Conservation (phyloP, 2,329 filamentous ascomycete species). For the Sporothrix mexicana region DNA sequence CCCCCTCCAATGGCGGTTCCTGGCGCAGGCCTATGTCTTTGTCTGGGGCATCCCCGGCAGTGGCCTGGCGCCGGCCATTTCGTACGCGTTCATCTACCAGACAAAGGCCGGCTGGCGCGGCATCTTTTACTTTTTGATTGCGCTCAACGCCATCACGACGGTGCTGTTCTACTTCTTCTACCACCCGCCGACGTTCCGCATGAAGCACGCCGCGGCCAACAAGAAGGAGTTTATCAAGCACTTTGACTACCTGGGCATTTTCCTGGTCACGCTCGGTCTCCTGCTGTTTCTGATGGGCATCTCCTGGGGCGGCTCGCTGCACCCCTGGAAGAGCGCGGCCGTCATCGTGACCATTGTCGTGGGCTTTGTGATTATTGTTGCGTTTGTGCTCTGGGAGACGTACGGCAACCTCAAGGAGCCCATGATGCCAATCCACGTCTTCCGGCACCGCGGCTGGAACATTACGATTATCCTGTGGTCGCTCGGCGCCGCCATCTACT, state of each 20-base stretch:
- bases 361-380: constrained; percentile 8
- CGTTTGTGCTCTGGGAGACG: constrained; percentile 23
- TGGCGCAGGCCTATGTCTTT: constrained; percentile 45
- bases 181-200: constrained; percentile 44
- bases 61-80: constrained; percentile 42
- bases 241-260: constrained; percentile 45
- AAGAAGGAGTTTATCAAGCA: constrained; percentile 41
- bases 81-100: constrained; percentile 41
- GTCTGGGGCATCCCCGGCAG: constrained; percentile 44
- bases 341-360: constrained; percentile 42
- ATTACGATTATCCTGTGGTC: constrained; percentile 44
- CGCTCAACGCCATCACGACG: constrained; percentile 42
- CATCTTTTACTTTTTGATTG: constrained; percentile 43
- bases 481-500: constrained; percentile 47
- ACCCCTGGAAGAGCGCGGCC: constrained; percentile 44
- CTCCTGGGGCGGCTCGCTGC: constrained; percentile 44
- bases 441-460: constrained; percentile 46
- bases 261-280: constrained; percentile 43
- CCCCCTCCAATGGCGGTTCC: constrained; percentile 47
- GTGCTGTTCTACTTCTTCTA: constrained; percentile 45
- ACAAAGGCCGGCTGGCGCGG: constrained; percentile 43
- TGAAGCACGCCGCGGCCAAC: constrained; percentile 42
- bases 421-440: constrained; percentile 47
- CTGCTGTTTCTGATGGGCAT: constrained; percentile 44
- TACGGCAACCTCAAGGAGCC: constrained; percentile 45